Evolutionary conservation across 2,329 filamentous ascomycete species (phyloP).

Genomic region (Talaromyces sp.): DNA sequence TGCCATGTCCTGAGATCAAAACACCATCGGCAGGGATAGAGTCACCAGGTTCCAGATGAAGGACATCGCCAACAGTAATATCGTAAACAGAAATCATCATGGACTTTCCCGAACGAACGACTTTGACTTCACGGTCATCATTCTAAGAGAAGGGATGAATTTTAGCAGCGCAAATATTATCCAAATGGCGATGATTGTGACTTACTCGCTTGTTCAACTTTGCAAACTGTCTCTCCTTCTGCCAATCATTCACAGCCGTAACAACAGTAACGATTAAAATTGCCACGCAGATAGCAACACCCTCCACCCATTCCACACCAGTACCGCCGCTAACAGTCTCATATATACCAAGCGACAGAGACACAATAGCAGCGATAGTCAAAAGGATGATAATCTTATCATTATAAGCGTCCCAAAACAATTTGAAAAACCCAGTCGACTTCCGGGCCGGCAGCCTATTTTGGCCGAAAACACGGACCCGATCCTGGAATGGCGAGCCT

Average conservation of each 20-base stretch:
- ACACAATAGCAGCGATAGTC: slow-evolving; percentile 69
- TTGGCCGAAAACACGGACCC: slow-evolving; percentile 62
- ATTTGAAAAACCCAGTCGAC: slow-evolving; percentile 59
- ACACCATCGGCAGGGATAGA: slow-evolving; percentile 72
- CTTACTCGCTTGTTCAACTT: slow-evolving; percentile 58
- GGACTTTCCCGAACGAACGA: slow-evolving; percentile 67
- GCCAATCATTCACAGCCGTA: slow-evolving; percentile 67
- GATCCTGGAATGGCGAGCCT: slow-evolving; percentile 53
- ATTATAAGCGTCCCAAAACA: slow-evolving; percentile 72
- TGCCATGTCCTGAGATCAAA: slow-evolving; percentile 65
- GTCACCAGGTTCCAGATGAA: slow-evolving; percentile 70
- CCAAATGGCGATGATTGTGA: background rate
- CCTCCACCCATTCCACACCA: slow-evolving; percentile 67
- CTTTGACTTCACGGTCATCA: slow-evolving; percentile 67
- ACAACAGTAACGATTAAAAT: slow-evolving; percentile 67
- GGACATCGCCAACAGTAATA: slow-evolving; percentile 69
- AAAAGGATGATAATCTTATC: slow-evolving; percentile 73
- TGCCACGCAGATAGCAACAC: slow-evolving; percentile 67
- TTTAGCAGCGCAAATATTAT: background rate
- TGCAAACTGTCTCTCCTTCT: slow-evolving; percentile 68
- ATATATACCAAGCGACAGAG: slow-evolving; percentile 70
- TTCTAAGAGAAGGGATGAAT: slow-evolving; percentile 48
- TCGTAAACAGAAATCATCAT: slow-evolving; percentile 67
- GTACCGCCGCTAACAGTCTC: slow-evolving; percentile 59
- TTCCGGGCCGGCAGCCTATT: slow-evolving; percentile 68